A percentile compares a stretch with the other conserved stretches of the same genome.
Evolutionary conservation across 345 rosid species (phyloP).

Genomic region (Ailanthus altissimus): DNA sequence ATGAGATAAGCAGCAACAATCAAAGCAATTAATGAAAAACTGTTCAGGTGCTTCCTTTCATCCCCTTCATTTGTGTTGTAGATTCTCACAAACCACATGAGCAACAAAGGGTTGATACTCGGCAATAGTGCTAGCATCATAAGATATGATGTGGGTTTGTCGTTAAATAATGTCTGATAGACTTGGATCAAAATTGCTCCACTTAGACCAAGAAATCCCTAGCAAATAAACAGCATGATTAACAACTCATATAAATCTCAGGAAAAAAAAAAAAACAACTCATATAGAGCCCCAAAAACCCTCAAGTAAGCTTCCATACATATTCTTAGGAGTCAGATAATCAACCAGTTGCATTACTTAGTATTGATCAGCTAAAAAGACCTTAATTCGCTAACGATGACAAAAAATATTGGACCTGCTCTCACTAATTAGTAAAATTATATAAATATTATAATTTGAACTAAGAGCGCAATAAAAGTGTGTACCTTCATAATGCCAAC

Average conservation of each 20-base stretch:
- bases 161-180: slow-evolving; percentile 40
- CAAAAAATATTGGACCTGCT: background rate
- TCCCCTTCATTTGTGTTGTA: slow-evolving; percentile 20
- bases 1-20: slow-evolving; percentile 48
- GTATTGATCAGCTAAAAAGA: background rate
- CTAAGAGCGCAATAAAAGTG: background rate
- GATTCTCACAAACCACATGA: slow-evolving; percentile 55
- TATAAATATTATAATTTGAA: background rate
- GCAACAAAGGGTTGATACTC: slow-evolving; percentile 32
- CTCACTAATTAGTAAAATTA: background rate
- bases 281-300: background rate
- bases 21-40: slow-evolving; percentile 44
- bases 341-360: background rate
- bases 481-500: slow-evolving; percentile 88
- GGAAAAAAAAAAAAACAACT: too few species aligned
- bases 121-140: slow-evolving; percentile 46
- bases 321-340: background rate
- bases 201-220: slow-evolving; percentile 61
- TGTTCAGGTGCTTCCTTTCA: slow-evolving; percentile 48
- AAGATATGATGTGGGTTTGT: slow-evolving; percentile 39
- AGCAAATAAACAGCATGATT: background rate
- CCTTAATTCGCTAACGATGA: background rate
- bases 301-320: background rate
- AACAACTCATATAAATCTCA: background rate
- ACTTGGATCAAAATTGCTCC: slow-evolving; percentile 60